A percentile compares a stretch with the other conserved stretches of the same genome.
Conservation (phyloP, 495 filamentous ascomycete genomes). For the Neurospora sp. region DNA sequence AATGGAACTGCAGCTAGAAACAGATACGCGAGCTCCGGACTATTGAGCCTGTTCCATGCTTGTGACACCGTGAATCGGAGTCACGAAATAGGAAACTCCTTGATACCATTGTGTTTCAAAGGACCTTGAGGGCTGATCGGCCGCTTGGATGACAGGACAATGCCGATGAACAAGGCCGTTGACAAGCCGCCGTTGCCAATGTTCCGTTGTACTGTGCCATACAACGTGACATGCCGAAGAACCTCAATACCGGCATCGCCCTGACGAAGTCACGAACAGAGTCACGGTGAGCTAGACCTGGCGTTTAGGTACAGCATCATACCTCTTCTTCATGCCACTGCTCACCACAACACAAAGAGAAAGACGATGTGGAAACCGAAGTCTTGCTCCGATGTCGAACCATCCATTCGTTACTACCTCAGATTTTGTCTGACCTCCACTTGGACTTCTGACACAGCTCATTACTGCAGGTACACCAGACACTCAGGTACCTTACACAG, state of each 20-base stretch:
- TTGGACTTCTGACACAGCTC: neutral
- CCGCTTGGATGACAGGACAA: neutral
- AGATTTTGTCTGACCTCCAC: neutral
- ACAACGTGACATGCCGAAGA: neutral
- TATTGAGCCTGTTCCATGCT: neutral
- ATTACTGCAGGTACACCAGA: neutral
- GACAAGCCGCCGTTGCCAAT: neutral
- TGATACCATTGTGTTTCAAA: no score
- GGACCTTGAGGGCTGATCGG: neutral
- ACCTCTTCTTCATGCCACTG: neutral
- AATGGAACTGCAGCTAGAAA: neutral
- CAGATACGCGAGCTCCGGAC: neutral
- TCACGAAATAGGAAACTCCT: no score
- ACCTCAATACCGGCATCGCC: neutral
- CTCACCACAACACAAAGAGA: neutral
- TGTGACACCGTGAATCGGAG: neutral
- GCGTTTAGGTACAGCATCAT: neutral
- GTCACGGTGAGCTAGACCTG: neutral
- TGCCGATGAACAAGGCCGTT: neutral
- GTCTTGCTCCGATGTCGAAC: neutral
- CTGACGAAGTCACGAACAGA: neutral
- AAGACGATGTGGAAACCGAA: neutral
- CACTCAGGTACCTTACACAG: neutral
- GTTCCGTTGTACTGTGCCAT: neutral
- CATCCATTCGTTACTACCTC: neutral